These are phyloP conservation scores for Malassezia japonica DNA, from an alignment of 1,284 basidiomycete genomes.

Conservation along the genomic window DNA sequence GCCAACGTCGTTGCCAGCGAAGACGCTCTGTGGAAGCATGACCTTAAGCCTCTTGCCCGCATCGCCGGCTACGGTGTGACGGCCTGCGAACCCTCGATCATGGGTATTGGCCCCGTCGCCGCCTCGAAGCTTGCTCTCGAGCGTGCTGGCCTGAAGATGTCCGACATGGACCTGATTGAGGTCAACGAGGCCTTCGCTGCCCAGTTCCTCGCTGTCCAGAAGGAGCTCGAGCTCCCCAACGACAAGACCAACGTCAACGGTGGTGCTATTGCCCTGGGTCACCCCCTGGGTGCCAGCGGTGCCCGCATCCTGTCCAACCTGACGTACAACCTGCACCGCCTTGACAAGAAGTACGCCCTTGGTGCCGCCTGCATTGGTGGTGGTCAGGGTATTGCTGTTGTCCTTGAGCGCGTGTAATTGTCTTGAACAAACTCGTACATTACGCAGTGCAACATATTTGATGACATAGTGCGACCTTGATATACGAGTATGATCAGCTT, in stretches of 20 bases:
- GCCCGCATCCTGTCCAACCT: constrained; percentile 54
- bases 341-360: constrained; percentile 54
- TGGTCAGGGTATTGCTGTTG: constrained; percentile 51
- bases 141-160: constrained; percentile 48
- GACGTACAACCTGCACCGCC: constrained; percentile 53
- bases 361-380: constrained; percentile 55
- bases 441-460: no score
- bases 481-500: not conserved
- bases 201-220: constrained; percentile 82
- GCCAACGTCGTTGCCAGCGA: constrained; percentile 87
- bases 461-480: no score
- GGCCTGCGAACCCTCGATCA: constrained; percentile 55
- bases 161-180: constrained; percentile 55
- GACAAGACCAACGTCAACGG: constrained; percentile 56
- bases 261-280: constrained; percentile 53
- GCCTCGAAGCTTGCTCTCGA: constrained; percentile 49
- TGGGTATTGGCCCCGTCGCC: constrained; percentile 56
- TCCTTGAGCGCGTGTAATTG: constrained; percentile 47
- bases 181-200: constrained; percentile 78
- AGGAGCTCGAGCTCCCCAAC: constrained; percentile 63
- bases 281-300: constrained; percentile 54
- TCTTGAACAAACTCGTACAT: not conserved
- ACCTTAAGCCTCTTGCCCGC: constrained; percentile 74
- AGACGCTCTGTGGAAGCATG: constrained; percentile 75
- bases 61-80: constrained; percentile 60